Evolutionary conservation across 768 basidiomycete species (phyloP), one percentile per base, ranked within the genome.

Genomic region (Lactarius tabidus): DNA sequence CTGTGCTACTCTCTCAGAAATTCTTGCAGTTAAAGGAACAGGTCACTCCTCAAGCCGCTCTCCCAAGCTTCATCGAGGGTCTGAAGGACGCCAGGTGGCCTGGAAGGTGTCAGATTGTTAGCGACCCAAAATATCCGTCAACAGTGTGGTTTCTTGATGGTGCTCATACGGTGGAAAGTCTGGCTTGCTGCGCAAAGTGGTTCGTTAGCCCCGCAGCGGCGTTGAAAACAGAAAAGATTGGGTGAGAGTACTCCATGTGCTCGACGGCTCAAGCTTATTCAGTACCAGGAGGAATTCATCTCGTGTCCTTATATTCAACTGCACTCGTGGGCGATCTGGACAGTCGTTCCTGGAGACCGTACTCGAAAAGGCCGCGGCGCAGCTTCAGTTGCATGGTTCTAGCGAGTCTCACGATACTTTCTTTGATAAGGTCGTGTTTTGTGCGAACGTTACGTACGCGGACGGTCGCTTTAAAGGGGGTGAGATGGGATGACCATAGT

Each of bases 111-210:
- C 97, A 99, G 76, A 84, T 83, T 10, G 84, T 96, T 15, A 56
- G 63, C 12, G 94, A 95, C 71, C 86, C 87, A 1, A 72, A 69
- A 18, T 73, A 82, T 43, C 57, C 75, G 1, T 71, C 75, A 18
- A 80, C 83, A 8, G 89, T 84, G 3, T 98, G 97, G 97, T 93
- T 87, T 75, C 78, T 99, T 15, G 97, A 98, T 73, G 97, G 97
- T 1, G 95, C 97, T 14, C 97, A 99, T 74, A 99, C 97, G 0
- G 76, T 83, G 15, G 97, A 98, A 73, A 97, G 94, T 71, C 79
- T 99, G 33, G 81, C 84, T 52, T 93, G 86, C 66, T 96, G 95
- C 70, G 83, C 91, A 17, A 79, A 92, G 64, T 99, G 97, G 97
- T 97, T 91, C 73, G 87, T 85, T 54, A 81, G 77, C 57, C 85